Conservation (phyloP, 495 filamentous ascomycete genomes). For the Hypoxylon cercidicola region DNA sequence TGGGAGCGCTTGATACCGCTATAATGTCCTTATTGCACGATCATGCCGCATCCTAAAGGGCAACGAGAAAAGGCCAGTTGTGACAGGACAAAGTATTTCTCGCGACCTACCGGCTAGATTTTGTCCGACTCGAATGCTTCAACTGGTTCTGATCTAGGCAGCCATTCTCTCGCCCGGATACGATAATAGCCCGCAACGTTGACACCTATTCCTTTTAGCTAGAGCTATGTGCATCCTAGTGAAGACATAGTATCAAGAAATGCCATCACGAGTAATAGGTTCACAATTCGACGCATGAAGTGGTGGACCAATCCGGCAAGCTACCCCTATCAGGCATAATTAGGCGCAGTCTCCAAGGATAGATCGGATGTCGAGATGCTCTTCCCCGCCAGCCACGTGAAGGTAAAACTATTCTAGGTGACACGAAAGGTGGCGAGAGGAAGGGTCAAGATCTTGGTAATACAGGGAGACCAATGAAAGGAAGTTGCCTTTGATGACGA, state of each 20-base stretch:
- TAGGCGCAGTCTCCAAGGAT: slow-evolving; percentile 3
- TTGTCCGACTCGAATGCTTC: neutral
- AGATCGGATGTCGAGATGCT: slow-evolving; percentile 3
- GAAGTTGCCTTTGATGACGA: slow-evolving; percentile 2
- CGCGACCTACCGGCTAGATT: neutral
- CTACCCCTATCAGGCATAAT: neutral
- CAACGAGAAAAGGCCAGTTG: too few relatives aligned
- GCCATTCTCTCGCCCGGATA: neutral
- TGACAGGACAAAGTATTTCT: too few relatives aligned
- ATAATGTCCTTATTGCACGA: too few relatives aligned
- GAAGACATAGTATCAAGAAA: neutral
- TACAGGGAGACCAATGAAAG: slow-evolving; percentile 14
- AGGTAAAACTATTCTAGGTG: neutral
- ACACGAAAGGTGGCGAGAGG: slow-evolving; percentile 18
- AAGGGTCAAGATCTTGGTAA: slow-evolving; percentile 7
- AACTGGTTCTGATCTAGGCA: neutral
- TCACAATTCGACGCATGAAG: neutral
- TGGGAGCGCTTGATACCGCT: too few relatives aligned
- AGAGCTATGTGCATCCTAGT: neutral
- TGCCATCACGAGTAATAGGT: neutral
- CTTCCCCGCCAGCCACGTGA: neutral
- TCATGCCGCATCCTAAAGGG: neutral
- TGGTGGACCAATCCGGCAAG: neutral
- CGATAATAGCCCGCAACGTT: neutral
- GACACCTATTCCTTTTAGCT: neutral